Base-by-base conservation (phyloP, 2,329 filamentous ascomycete species). In the Ophiognomonia clavigignenti-juglandacearum region DNA sequence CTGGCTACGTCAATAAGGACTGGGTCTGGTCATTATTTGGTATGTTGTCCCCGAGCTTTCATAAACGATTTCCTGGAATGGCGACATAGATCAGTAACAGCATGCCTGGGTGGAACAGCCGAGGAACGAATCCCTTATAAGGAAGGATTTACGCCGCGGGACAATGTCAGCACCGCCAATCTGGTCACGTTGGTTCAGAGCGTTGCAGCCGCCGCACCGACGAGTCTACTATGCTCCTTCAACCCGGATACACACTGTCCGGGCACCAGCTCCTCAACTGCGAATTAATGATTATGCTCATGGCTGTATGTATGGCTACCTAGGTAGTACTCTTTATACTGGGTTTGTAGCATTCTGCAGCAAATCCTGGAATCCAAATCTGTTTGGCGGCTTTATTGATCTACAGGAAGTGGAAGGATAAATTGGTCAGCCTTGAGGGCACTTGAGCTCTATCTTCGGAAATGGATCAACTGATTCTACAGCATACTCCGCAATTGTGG, bases 71-170 rank as follows among this genome's bases (percentile, higher is more conserved):
- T n/a, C n/a, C n/a, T n/a, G n/a, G n/a, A 6, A 6, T 32, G 27
- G 6, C 9, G 18, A 4, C 24, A 27, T 14, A 46, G 11, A 1
- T n/a, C 3, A 6, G 4, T 9, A 4, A 3, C 6, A 23, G 19
- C 9, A 34, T 6, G 31, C 24, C 22, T 13, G 10, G n/a, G 5
- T 31, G 10, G 11, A 5, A 5, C 4, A 47, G 44, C 23, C 7
- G 44, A 46, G 23, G 38, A 47, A 20, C 38, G 44, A 7, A 41
- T 47, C 37, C 44, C 44, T 19, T 47, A 46, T 29, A 29, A 40
- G 4, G 44, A 46, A 32, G 44, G 44, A 4, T 47, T 47, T 22
- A 18, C n/a, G 11, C 44, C 44, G 9, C 44, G 36, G 36, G 20
- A 37, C 4, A 23, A 41, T n/a, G 38, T 47, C n/a, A 20, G 10